Conservation (phyloP, 2,329 filamentous ascomycete genomes). For the Aspergillus quadricinctus region DNA sequence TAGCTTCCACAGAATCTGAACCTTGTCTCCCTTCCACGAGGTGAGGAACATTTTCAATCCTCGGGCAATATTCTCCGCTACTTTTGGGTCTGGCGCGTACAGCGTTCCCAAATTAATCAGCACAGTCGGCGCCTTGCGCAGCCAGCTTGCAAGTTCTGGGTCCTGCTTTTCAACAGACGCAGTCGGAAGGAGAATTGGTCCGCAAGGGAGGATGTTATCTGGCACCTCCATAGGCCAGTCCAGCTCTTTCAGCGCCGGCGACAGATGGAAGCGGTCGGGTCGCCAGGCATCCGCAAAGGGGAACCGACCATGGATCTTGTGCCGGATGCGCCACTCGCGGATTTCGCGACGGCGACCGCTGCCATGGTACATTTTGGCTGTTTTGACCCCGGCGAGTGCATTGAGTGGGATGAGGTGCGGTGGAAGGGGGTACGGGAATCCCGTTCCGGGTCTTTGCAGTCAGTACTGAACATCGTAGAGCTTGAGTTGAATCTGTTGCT, state of each 20-base stretch:
- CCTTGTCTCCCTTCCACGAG: constrained; percentile 11
- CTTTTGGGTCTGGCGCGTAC: constrained; percentile 25
- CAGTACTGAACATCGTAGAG: too few species aligned
- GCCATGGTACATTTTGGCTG: constrained; percentile 23
- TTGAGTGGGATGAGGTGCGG: constrained; percentile 42
- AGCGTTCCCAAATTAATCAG: constrained; percentile 49
- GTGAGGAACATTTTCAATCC: constrained; percentile 37
- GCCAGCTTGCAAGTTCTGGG: constrained; percentile 42
- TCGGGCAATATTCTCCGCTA: constrained; percentile 38
- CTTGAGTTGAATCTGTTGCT: too few species aligned
- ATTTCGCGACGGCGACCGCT: constrained; percentile 21
- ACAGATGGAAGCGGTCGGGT: constrained; percentile 24
- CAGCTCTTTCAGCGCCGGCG: constrained; percentile 27
- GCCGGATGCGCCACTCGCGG: constrained; percentile 19
- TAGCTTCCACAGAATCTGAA: constrained; percentile 42
- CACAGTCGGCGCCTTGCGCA: constrained; percentile 41
- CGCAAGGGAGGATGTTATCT: constrained; percentile 41
- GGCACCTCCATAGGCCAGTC: constrained; percentile 43
- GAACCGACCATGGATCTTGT: constrained; percentile 23
- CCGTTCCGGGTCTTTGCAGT: constrained; percentile 36
- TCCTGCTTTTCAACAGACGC: constrained; percentile 36
- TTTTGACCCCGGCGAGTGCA: constrained; percentile 33
- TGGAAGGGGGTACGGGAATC: constrained; percentile 46
- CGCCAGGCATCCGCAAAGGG: constrained; percentile 25
- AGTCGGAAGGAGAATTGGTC: constrained; percentile 43